These are phyloP conservation scores for Wickerhamiella spandovensis DNA, from an alignment of 805 yeast species.

Conservation along the genomic window DNA sequence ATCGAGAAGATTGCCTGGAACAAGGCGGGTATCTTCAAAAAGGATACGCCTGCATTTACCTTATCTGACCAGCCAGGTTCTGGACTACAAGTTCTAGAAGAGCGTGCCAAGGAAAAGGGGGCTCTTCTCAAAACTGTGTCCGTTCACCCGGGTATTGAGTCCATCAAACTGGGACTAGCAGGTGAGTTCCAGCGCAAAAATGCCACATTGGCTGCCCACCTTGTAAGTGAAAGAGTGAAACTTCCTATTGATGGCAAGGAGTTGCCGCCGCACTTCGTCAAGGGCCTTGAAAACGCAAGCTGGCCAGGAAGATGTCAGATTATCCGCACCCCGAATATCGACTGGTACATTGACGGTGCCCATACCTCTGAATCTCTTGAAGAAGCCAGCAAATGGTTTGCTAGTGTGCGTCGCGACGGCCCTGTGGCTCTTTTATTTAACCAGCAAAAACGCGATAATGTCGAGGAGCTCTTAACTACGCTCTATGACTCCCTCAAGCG, in stretches of 20 bases:
- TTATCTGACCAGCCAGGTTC: constrained; percentile 42
- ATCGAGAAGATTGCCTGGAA: constrained; percentile 90
- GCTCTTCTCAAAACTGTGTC: constrained; percentile 38
- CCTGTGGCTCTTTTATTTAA: constrained; percentile 59
- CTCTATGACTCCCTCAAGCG: constrained; percentile 24
- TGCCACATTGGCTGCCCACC: constrained; percentile 74
- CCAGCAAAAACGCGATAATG: constrained; percentile 81
- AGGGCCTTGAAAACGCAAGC: constrained; percentile 19
- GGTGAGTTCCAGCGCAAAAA: constrained; percentile 78
- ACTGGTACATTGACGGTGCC: constrained; percentile 93
- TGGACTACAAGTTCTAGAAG: constrained; percentile 35
- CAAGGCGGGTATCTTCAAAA: constrained; percentile 84
- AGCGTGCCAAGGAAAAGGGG: constrained; percentile 57
- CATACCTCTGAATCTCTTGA: constrained; percentile 81
- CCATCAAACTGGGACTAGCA: constrained; percentile 24
- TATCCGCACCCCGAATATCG: constrained; percentile 34
- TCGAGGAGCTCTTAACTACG: constrained; percentile 41
- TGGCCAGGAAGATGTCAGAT: constrained; percentile 98
- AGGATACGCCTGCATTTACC: constrained; percentile 49
- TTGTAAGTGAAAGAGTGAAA: constrained; percentile 41
- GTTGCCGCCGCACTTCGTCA: constrained; percentile 15
- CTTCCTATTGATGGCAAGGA: constrained; percentile 9
- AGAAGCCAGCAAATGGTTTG: constrained; percentile 77
- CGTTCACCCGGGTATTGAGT: constrained; percentile 27
- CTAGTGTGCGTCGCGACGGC: constrained; percentile 16